Conservation (phyloP, 345 rosid genomes). For the Citrus medica region DNA sequence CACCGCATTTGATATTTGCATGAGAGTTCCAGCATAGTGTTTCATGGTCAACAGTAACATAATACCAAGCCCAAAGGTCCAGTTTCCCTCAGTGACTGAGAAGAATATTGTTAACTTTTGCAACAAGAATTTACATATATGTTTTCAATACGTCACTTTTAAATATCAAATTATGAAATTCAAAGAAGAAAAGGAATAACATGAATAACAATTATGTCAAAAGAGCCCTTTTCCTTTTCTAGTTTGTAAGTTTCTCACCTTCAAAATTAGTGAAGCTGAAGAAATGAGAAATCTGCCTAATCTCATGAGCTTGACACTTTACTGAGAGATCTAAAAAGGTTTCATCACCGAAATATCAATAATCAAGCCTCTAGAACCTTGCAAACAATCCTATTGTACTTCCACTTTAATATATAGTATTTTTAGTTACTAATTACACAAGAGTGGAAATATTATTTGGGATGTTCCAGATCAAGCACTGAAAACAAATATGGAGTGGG, state of each 20-base stretch:
- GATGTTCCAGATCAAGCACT: not conserved
- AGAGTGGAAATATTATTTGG: not conserved
- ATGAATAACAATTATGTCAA: not conserved
- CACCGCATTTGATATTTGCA: not conserved
- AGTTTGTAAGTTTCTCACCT: not conserved
- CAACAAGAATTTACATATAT: not conserved
- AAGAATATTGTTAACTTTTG: not conserved
- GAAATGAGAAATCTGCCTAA: not conserved
- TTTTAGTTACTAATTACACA: not conserved
- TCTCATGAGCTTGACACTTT: slow-evolving; percentile 3
- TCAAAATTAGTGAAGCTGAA: not conserved
- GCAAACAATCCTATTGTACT: not conserved
- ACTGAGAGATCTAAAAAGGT: not conserved
- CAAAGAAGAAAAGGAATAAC: not conserved
- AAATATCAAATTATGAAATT: not conserved
- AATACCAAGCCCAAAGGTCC: not conserved
- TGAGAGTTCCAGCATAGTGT: not conserved
- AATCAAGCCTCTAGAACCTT: not conserved
- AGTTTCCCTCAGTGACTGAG: not conserved
- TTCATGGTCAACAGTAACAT: not conserved
- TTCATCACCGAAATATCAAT: not conserved
- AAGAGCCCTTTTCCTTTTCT: not conserved
- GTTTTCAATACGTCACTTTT: not conserved
- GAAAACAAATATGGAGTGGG: not conserved
- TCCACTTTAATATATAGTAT: not conserved